Conservation (phyloP, 257 asterid genomes). For the Solanum chiquidenum region DNA sequence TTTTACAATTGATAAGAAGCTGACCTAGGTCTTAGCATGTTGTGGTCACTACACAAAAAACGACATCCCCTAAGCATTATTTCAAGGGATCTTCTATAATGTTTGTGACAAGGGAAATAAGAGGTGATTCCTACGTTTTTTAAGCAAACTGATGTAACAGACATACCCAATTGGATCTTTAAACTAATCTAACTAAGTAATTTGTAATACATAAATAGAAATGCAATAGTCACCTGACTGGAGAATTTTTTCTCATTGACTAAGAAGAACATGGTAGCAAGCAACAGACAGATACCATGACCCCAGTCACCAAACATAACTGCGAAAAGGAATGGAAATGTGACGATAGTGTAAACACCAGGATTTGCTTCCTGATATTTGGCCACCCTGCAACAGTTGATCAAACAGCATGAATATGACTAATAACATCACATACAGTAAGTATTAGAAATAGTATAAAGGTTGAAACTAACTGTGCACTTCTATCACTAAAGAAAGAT, state of each 20-base stretch:
- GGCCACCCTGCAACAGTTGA: constrained; percentile 70
- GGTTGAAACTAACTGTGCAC: neutral
- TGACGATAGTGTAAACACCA: constrained; percentile 90
- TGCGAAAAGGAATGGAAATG: constrained; percentile 97
- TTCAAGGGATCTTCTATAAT: neutral
- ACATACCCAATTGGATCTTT: neutral
- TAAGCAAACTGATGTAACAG: neutral
- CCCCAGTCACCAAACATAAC: constrained; percentile 99
- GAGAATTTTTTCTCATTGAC: constrained; percentile 66
- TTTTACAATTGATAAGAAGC: neutral
- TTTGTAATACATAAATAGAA: neutral
- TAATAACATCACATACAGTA: neutral
- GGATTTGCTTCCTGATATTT: constrained; percentile 99
- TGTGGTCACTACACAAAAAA: neutral
- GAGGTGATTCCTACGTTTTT: neutral
- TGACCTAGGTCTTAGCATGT: neutral
- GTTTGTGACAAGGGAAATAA: neutral
- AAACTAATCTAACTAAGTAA: neutral
- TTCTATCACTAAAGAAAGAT: neutral
- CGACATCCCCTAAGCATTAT: neutral
- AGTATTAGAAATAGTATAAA: neutral
- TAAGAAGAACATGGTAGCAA: constrained; percentile 56
- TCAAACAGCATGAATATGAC: constrained; percentile 7
- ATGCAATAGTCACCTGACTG: constrained; percentile 51
- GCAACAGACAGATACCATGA: constrained; percentile 94